phyloP scores from a whole-genome alignment of 2,329 filamentous ascomycete genomes.

The Plenodomus lindquistii region DNA sequence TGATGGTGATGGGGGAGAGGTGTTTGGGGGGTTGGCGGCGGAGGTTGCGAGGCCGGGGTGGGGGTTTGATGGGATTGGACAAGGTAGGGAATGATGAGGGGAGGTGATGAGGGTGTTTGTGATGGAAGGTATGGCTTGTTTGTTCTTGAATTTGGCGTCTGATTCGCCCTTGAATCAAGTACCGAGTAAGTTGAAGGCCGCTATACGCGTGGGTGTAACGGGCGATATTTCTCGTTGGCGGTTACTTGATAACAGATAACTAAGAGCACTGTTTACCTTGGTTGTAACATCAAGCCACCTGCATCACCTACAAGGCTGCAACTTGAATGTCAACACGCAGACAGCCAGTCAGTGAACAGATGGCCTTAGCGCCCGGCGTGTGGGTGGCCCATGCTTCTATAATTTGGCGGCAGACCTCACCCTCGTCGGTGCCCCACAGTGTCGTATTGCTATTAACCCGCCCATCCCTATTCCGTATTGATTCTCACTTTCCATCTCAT shows the following conservation, averaged over 20 bases:
- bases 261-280: too few species aligned
- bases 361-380: not conserved
- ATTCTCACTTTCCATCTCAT: not conserved
- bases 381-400: constrained; percentile 8
- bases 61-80: not conserved
- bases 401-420: constrained; percentile 12
- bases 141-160: too few species aligned
- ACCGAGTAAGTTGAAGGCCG: too few species aligned
- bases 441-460: not conserved
- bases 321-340: too few species aligned
- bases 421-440: constrained; percentile 4
- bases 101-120: not conserved
- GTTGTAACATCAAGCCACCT: too few species aligned
- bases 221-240: too few species aligned
- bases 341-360: not conserved
- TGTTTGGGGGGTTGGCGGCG: not conserved
- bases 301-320: not conserved
- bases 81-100: not conserved
- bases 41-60: constrained; percentile 1
- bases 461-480: constrained; percentile 10
- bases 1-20: not conserved
- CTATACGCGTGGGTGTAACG: too few species aligned
- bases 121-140: not conserved
- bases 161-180: too few species aligned
- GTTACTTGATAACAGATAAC: too few species aligned